phyloP scores from a whole-genome alignment of 345 rosid genomes.

The Linum lewisii region DNA sequence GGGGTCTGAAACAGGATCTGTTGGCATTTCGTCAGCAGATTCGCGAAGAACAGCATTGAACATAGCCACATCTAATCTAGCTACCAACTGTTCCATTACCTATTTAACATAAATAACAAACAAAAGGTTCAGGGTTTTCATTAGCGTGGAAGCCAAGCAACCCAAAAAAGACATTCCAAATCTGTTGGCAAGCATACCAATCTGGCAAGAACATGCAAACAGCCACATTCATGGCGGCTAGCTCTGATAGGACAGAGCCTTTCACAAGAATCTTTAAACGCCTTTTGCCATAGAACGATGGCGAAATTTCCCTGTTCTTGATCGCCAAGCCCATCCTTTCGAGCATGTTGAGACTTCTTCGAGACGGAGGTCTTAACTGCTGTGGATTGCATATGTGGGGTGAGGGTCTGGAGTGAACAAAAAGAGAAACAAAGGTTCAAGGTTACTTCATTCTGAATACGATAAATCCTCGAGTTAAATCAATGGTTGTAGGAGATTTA shows the following conservation, averaged over 20 bases:
- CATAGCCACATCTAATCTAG: slow-evolving; percentile 91
- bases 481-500: neutral
- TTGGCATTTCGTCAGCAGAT: slow-evolving; percentile 91
- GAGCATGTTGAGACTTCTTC: slow-evolving; percentile 39
- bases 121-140: slow-evolving; percentile 8
- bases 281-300: slow-evolving; percentile 83
- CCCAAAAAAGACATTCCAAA: neutral
- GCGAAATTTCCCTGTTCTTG: slow-evolving; percentile 60
- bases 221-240: slow-evolving; percentile 78
- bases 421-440: slow-evolving; percentile 4
- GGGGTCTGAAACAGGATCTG: slow-evolving; percentile 93
- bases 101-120: slow-evolving; percentile 16
- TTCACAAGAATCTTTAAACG: slow-evolving; percentile 81
- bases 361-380: slow-evolving; percentile 50
- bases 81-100: slow-evolving; percentile 90
- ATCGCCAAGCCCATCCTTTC: slow-evolving; percentile 43
- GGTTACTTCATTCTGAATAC: neutral
- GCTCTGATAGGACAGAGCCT: slow-evolving; percentile 85
- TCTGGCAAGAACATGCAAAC: slow-evolving; percentile 73
- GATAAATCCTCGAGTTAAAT: neutral
- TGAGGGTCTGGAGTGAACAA: slow-evolving; percentile 48
- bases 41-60: slow-evolving; percentile 96
- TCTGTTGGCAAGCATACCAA: slow-evolving; percentile 34
- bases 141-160: slow-evolving; percentile 9
- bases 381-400: slow-evolving; percentile 77